Conservation (phyloP, 805 yeast genomes). For the Nakazawaea wickerhamii region DNA sequence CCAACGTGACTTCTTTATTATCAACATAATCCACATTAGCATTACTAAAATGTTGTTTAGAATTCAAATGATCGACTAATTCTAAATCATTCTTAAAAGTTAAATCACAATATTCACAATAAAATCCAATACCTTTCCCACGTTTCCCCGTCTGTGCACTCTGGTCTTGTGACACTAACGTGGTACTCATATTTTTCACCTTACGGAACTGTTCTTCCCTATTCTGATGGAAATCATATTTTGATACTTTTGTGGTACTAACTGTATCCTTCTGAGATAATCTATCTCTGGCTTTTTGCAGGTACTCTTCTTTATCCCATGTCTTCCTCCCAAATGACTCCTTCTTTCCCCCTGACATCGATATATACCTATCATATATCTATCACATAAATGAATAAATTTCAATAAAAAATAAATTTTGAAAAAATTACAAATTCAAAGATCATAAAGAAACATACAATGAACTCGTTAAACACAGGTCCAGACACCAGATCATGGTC, state of each 20-base stretch:
- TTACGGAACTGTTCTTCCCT: slow-evolving; percentile 20
- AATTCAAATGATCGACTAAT: slow-evolving; percentile 77
- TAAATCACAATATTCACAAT: slow-evolving; percentile 73
- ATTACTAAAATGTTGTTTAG: slow-evolving; percentile 55
- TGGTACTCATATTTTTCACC: slow-evolving; percentile 20
- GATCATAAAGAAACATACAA: background rate
- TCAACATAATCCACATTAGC: slow-evolving; percentile 28
- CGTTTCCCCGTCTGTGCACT: slow-evolving; percentile 26
- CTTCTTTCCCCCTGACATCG: background rate
- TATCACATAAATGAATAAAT: background rate
- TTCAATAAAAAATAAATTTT: background rate
- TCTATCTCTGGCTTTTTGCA: slow-evolving; percentile 34
- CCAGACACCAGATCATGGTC: slow-evolving; percentile 42
- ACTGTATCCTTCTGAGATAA: slow-evolving; percentile 15
- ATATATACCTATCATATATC: background rate
- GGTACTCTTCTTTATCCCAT: slow-evolving; percentile 70
- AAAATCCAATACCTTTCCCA: slow-evolving; percentile 75
- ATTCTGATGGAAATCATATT: slow-evolving; percentile 19
- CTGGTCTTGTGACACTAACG: slow-evolving; percentile 21
- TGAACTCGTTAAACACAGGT: background rate
- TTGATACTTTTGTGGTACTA: slow-evolving; percentile 11
- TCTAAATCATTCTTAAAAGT: slow-evolving; percentile 81
- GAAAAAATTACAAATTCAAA: background rate
- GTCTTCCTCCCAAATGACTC: slow-evolving; percentile 49
- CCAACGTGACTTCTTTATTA: slow-evolving; percentile 38